Evolutionary conservation across 2,329 filamentous ascomycete species (phyloP).

Genomic region (Neoarthrinium moseri): DNA sequence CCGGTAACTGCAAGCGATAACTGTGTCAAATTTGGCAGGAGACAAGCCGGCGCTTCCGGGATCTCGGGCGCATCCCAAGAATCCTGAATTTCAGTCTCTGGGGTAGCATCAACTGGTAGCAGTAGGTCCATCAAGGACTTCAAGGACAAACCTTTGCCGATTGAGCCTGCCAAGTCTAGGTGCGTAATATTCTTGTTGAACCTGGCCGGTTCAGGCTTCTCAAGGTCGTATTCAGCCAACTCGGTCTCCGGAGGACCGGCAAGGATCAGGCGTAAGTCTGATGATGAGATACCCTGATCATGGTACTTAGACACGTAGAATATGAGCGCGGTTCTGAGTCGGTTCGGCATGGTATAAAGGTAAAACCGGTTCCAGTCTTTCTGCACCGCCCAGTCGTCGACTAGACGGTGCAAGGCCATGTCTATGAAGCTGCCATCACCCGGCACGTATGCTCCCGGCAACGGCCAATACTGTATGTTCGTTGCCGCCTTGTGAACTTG

Average conservation of each 20-base stretch:
- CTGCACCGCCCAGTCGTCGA: slow-evolving; percentile 54
- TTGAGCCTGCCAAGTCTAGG: slow-evolving; percentile 53
- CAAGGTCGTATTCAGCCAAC: slow-evolving; percentile 26
- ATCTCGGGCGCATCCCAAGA: slow-evolving; percentile 50
- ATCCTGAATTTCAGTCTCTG: slow-evolving; percentile 38
- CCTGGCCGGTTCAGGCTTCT: slow-evolving; percentile 21
- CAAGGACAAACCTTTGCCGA: slow-evolving; percentile 49
- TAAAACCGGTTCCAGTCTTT: slow-evolving; percentile 56
- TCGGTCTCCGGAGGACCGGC: slow-evolving; percentile 25
- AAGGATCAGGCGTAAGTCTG: slow-evolving; percentile 45
- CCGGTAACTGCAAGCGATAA: slow-evolving; percentile 55
- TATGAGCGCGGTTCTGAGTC: slow-evolving; percentile 51
- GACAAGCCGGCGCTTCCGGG: slow-evolving; percentile 20
- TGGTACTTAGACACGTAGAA: slow-evolving; percentile 46
- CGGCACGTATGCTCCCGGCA: slow-evolving; percentile 47
- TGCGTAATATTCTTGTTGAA: slow-evolving; percentile 48
- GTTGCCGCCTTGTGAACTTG: slow-evolving; percentile 11
- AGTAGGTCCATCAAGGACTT: slow-evolving; percentile 53
- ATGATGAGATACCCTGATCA: slow-evolving; percentile 44
- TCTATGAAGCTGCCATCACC: slow-evolving; percentile 49
- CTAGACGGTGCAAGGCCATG: slow-evolving; percentile 48
- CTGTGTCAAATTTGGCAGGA: slow-evolving; percentile 59
- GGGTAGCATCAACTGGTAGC: slow-evolving; percentile 32
- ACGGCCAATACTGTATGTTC: slow-evolving; percentile 20
- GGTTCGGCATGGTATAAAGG: slow-evolving; percentile 53